Base-by-base conservation (phyloP, 2,329 filamentous ascomycete species). In the Apiospora kogelbergensis region DNA sequence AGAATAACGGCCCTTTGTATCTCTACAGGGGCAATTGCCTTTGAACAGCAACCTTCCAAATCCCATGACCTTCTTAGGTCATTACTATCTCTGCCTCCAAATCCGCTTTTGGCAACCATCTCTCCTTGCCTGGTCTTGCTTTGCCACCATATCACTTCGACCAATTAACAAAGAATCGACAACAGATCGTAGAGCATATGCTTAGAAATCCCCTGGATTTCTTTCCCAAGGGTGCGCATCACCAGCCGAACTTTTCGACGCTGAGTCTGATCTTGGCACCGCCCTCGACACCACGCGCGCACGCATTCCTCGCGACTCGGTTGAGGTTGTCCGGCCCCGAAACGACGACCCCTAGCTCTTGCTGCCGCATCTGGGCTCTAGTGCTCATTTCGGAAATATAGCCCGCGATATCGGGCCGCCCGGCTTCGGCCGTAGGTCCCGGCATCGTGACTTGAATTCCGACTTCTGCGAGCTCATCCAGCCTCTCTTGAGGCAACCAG, bases 191-290 rank as follows among this genome's bases (percentile, higher is more conserved):
- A 20, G 7, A 20, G 20, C 10, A 24, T 30, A n/a, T n/a, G 20
- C 17, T n/a, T n/a, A 17, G 3, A 11, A 60, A 22, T 7, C 53
- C 17, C 53, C n/a, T 33, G 24, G 13, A 1, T n/a, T 57, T 20
- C 15, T 57, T 33, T 30, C 2, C 7, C 6, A 3, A 15, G 15
- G 15, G 6, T n/a, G n/a, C 26, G 10, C 20, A 44, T 65, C 63
- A 91, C 89, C 89, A 91, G 1, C 89, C 89, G 82, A 91, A 91
- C 74, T 91, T 91, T 85, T 91, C 90, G 33, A 91, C 85, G 37
- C 83, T 80, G 65, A 91, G 80, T 67, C 82, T 77, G 3, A 91
- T 79, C 73, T 86, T 75, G 64, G 76, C 76, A 0, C 89, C 89
- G 9, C 80, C 72, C 67, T 79, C 76, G 11, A 88, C 80, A 69